phyloP scores from a whole-genome alignment of 2,329 filamentous ascomycete species.

The Paraphaeosphaeria minitans region DNA sequence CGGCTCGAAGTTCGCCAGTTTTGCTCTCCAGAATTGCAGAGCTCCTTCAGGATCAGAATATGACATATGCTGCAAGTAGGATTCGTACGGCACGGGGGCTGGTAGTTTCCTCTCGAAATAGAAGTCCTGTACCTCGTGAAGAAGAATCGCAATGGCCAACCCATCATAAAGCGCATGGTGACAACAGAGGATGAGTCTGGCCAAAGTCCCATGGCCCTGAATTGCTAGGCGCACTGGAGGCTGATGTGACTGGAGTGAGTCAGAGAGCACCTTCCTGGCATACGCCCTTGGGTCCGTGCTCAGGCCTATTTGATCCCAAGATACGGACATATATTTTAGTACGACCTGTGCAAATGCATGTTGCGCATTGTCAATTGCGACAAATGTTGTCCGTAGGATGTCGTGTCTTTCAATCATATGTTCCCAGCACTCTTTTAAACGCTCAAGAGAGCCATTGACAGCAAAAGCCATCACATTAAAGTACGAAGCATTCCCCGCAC shows the following conservation, averaged over 20 bases:
- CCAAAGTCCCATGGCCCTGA: conserved; percentile 22
- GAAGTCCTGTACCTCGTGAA: conserved; percentile 70
- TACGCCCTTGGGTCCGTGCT: conserved; percentile 47
- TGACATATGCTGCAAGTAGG: conserved; percentile 67
- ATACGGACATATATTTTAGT: conserved; percentile 54
- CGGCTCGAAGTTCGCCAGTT: conserved; percentile 60
- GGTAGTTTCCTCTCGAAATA: conserved; percentile 57
- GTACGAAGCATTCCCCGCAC: conserved; percentile 60
- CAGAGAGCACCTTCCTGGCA: conserved; percentile 52
- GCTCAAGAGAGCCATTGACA: conserved; percentile 56
- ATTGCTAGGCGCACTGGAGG: conserved; percentile 47
- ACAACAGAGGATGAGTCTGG: conserved; percentile 57
- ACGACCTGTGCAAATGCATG: conserved; percentile 76
- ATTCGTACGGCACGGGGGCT: conserved; percentile 60
- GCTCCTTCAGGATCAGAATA: conserved; percentile 54
- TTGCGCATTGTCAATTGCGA: conserved; percentile 63
- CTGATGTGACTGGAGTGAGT: conserved; percentile 47
- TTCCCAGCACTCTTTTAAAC: conserved; percentile 66
- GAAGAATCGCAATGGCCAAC: conserved; percentile 71
- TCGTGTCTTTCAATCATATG: conserved; percentile 68
- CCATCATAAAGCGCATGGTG: conserved; percentile 92
- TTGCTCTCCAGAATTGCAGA: conserved; percentile 69
- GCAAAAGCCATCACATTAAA: conserved; percentile 73
- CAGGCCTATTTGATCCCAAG: conserved; percentile 45
- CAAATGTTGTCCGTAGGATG: conserved; percentile 79